These are phyloP conservation scores for Astrephomene gubernaculifera DNA, from an alignment of 139 green algal genomes.

Conservation along the genomic window DNA sequence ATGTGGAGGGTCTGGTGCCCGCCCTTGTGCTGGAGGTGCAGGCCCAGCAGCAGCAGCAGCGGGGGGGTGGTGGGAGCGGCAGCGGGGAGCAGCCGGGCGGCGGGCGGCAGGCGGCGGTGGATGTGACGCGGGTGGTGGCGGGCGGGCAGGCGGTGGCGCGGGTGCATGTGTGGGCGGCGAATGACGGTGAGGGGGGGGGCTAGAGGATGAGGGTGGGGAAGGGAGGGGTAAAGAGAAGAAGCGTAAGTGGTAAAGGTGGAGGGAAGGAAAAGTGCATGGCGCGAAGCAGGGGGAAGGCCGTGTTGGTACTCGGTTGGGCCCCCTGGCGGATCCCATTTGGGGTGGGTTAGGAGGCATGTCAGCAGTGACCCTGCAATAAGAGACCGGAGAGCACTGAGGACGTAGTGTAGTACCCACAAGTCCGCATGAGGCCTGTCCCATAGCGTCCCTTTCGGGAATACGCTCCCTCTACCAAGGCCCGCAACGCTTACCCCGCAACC, in stretches of 20 bases:
- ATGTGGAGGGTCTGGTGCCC: constrained; percentile 3
- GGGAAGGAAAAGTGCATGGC: neutral
- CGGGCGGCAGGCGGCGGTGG: neutral
- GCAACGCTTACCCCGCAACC: neutral
- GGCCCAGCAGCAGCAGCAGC: neutral
- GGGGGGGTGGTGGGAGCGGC: neutral
- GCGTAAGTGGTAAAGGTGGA: neutral
- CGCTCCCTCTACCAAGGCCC: neutral
- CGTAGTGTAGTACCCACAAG: no score
- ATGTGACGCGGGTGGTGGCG: neutral
- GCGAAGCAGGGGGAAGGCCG: neutral
- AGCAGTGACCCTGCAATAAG: neutral
- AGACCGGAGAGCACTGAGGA: neutral
- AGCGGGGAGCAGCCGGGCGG: no score
- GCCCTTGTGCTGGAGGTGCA: constrained; percentile 41
- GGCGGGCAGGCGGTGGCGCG: constrained; percentile 13
- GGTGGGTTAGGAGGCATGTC: neutral
- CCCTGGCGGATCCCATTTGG: no score
- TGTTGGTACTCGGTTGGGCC: no score
- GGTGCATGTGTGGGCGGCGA: constrained; percentile 38
- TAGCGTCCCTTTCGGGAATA: neutral
- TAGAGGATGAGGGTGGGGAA: neutral
- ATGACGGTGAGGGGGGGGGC: neutral
- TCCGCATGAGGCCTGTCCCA: no score
- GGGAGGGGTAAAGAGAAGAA: neutral